Evolutionary conservation across 371 early-diverging fungal genomes (phyloP).

Genomic region (Funneliformis caledonium): DNA sequence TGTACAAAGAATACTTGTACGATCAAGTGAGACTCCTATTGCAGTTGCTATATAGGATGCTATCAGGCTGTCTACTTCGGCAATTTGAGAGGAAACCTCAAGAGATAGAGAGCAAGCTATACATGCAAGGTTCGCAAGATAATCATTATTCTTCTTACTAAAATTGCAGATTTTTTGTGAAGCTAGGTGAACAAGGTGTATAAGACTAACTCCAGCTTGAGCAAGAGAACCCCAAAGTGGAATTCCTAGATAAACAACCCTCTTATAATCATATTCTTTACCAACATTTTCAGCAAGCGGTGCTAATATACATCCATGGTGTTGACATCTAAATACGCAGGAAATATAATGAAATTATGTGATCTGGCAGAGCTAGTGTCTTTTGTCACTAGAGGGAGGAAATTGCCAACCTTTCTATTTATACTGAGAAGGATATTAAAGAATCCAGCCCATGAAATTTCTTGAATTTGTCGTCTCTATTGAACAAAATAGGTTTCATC

Average conservation of each 20-base stretch:
- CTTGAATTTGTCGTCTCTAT: not conserved
- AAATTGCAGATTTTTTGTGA: conserved; percentile 31
- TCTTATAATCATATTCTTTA: not conserved
- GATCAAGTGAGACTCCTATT: not conserved
- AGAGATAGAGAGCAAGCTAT: not conserved
- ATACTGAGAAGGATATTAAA: not conserved
- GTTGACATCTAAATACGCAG: conserved; percentile 8
- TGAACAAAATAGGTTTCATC: not conserved
- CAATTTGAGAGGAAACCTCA: conserved; percentile 19
- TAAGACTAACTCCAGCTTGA: not conserved
- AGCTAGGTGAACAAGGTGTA: conserved; percentile 7
- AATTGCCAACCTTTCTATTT: conserved; percentile 11
- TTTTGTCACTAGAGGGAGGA: conserved; percentile 23
- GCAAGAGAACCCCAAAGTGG: conserved; percentile 24
- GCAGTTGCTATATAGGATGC: conserved; percentile 22
- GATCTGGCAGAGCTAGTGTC: not conserved
- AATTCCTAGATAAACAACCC: conserved; percentile 18
- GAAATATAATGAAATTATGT: not conserved
- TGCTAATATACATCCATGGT: conserved; percentile 18
- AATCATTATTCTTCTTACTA: conserved; percentile 15
- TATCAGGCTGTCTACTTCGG: conserved; percentile 16
- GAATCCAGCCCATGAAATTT: not conserved
- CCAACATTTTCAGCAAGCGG: not conserved
- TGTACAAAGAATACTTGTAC: conserved; percentile 19
- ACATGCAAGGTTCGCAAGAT: conserved; percentile 28